Evolutionary conservation across 345 rosid genomes (phyloP).

Genomic region (Raphanus raphanistrum): DNA sequence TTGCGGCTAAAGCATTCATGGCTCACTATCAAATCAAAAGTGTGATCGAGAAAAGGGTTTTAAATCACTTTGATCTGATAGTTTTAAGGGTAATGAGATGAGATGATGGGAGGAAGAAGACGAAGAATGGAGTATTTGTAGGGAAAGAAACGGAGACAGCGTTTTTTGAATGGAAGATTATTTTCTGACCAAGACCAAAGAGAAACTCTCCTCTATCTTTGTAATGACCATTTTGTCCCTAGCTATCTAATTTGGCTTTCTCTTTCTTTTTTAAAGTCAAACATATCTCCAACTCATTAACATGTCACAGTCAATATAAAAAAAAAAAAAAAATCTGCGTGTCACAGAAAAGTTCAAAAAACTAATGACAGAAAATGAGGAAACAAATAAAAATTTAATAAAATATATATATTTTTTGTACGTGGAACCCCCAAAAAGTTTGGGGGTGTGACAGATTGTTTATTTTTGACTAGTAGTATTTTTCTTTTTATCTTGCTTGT

Average conservation of each 20-base stretch:
- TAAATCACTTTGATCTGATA: too few species aligned
- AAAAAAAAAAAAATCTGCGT: background rate
- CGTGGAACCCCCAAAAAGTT: conserved; percentile 20
- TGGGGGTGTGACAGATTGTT: conserved; percentile 19
- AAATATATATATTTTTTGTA: background rate
- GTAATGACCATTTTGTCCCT: conserved; percentile 9
- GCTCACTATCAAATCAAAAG: conserved; percentile 12
- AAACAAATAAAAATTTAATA: background rate
- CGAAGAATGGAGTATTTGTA: conserved; percentile 26
- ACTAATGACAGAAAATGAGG: background rate
- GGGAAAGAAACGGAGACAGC: conserved; percentile 21
- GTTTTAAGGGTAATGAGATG: background rate
- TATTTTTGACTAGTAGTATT: background rate
- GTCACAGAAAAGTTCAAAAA: background rate
- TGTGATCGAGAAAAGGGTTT: background rate
- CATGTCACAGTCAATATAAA: background rate
- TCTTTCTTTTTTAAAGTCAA: conserved; percentile 17
- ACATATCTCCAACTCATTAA: background rate
- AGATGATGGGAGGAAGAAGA: conserved; percentile 17
- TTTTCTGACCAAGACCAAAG: conserved; percentile 13
- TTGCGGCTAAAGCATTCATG: conserved; percentile 94
- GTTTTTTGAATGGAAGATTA: conserved; percentile 25
- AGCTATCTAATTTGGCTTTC: background rate
- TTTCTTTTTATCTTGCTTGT: background rate
- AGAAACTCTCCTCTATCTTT: background rate